phyloP scores from a whole-genome alignment of 2,329 filamentous ascomycete species.

The Drechmeria coniospora region DNA sequence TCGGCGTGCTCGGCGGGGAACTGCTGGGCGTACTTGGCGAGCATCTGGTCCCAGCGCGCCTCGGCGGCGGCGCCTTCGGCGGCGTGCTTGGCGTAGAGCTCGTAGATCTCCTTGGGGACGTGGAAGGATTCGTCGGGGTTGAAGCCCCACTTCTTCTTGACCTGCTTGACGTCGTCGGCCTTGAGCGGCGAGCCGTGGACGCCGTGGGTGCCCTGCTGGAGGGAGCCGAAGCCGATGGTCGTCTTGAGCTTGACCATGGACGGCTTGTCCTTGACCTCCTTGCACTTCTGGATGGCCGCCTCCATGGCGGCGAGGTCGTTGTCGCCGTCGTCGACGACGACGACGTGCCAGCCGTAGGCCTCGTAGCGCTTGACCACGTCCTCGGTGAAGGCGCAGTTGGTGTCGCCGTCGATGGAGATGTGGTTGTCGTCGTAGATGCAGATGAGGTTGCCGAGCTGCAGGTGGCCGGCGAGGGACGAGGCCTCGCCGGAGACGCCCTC shows the following conservation, averaged over 20 bases:
- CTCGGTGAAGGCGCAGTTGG: slow-evolving; percentile 91
- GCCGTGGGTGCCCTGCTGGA: slow-evolving; percentile 81
- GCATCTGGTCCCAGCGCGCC: slow-evolving; percentile 87
- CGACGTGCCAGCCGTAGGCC: slow-evolving; percentile 89
- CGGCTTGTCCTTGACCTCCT: slow-evolving; percentile 89
- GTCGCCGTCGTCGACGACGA: slow-evolving; percentile 77
- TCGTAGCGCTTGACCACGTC: slow-evolving; percentile 91
- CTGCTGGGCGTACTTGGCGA: slow-evolving; percentile 70
- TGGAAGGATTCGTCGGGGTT: slow-evolving; percentile 86
- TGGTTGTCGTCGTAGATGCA: slow-evolving; percentile 97
- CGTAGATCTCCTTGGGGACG: slow-evolving; percentile 90
- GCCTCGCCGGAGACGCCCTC: slow-evolving; percentile 94
- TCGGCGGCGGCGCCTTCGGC: slow-evolving; percentile 77
- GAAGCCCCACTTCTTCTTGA: slow-evolving; percentile 94
- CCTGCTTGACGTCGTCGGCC: slow-evolving; percentile 79
- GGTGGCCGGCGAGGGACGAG: slow-evolving; percentile 80
- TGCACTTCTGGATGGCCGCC: slow-evolving; percentile 69
- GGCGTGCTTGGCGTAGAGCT: slow-evolving; percentile 72
- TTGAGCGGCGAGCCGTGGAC: slow-evolving; percentile 96
- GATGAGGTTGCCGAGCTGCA: slow-evolving; percentile 96
- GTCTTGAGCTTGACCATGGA: slow-evolving; percentile 93
- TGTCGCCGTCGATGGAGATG: slow-evolving; percentile 90
- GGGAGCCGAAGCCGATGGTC: slow-evolving; percentile 92
- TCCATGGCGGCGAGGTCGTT: slow-evolving; percentile 76
- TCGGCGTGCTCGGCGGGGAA: slow-evolving; percentile 69